Base-by-base conservation (phyloP, 1,139 yeast genomes). In the Scheffersomyces titani region DNA sequence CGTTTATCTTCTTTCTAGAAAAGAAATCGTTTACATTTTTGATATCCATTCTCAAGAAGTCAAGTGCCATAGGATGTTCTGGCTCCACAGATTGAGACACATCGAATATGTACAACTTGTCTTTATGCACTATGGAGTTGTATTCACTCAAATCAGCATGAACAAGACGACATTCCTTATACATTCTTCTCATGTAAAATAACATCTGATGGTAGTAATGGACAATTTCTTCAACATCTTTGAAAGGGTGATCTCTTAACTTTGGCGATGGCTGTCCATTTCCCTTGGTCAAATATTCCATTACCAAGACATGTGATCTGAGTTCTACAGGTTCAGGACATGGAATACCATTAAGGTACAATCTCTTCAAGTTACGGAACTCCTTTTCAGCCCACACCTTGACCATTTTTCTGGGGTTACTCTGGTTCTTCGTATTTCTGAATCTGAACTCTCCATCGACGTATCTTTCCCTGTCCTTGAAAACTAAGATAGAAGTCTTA, bases 331-430 rank as follows among this genome's bases (percentile, higher is more conserved):
- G 99, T 68, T 90, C 89, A 0, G 99, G 99, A 55, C 93, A 89
- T 16, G 97, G 96, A 51, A 96, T 90, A 0, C 96, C 97, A 57
- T 87, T 83, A 53, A 82, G 74, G 69, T 90, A 79, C 22, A 96
- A 79, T 68, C 99, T 81, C 69, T 91, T 93, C 71, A 96, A 79
- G 69, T 96, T 96, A 57, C 99, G 77, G 65, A 92, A 93, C 73
- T 96, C 99, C 69, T 96, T 96, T 70, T 96, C 99, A 0, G 99
- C 99, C 99, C 99, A 96, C 44, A 93, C 82, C 70, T 92, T 91
- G 59, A 96, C 97, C 98, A 96, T 94, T 70, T 93, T 93, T 66
- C 99, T 82, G 6, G 99, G 98, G 67, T 96, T 96, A 64, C 92
- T 92, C 66, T 92, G 93, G 58, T 84, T 85, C 64, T 92, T 91